A percentile compares a stretch with the other conserved stretches of the same genome.
These are phyloP conservation scores for Boletus sp. DNA, from an alignment of 768 basidiomycete species.

Conservation along the genomic window DNA sequence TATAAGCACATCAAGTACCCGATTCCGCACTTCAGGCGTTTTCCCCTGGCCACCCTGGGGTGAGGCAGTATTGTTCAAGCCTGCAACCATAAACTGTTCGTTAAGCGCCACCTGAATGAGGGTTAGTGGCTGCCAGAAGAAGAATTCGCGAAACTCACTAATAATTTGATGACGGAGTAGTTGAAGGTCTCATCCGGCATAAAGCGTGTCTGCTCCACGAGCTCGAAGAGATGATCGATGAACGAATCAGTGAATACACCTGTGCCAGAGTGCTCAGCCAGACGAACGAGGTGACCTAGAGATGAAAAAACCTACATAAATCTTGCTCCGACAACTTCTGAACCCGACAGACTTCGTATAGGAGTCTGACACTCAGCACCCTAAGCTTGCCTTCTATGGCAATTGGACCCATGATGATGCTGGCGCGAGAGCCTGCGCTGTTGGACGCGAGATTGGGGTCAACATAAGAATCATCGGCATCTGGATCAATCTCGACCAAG, in stretches of 20 bases:
- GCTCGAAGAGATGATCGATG: conserved; percentile 85
- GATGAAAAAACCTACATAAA: conserved; percentile 53
- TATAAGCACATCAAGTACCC: conserved; percentile 80
- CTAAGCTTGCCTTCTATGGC: conserved; percentile 85
- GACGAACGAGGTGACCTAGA: neutral
- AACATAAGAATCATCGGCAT: conserved; percentile 59
- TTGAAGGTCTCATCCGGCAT: conserved; percentile 92
- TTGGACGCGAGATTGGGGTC: conserved; percentile 33
- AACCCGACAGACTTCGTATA: conserved; percentile 93
- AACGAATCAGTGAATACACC: conserved; percentile 80
- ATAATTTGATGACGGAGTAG: conserved; percentile 91
- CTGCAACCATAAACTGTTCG: conserved; percentile 97
- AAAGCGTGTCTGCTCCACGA: conserved; percentile 88
- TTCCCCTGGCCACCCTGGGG: conserved; percentile 25
- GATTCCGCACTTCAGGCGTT: conserved; percentile 56
- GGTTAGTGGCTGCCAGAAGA: conserved; percentile 4
- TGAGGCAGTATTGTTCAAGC: conserved; percentile 38
- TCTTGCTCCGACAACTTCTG: conserved; percentile 79
- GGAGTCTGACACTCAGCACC: conserved; percentile 62
- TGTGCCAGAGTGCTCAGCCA: conserved; percentile 29
- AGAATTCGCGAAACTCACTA: conserved; percentile 50
- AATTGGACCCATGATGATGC: conserved; percentile 43
- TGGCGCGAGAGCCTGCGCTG: conserved; percentile 30
- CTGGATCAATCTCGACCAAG: conserved; percentile 75
- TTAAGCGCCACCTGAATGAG: conserved; percentile 79